phyloP scores from a whole-genome alignment of 345 rosid genomes.

The Rhodamnia argentea region DNA sequence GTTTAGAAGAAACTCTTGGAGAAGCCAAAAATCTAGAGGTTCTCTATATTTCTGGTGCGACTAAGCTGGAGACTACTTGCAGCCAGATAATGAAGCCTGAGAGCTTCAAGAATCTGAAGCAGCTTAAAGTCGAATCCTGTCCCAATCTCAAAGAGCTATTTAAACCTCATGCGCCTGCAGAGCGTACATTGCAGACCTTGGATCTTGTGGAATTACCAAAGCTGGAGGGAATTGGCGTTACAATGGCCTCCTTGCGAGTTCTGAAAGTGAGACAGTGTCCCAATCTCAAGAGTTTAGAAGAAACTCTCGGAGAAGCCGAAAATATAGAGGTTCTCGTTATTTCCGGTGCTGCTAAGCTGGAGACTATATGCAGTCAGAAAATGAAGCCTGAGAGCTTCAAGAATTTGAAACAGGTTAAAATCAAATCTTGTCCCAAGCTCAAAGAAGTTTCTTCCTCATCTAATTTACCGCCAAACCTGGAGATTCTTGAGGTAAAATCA shows the following conservation, averaged over 20 bases:
- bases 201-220: conserved; percentile 28
- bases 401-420: background rate
- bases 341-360: background rate
- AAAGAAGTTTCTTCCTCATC: background rate
- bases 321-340: no score
- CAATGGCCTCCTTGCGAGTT: background rate
- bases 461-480: background rate
- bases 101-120: background rate
- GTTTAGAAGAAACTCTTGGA: background rate
- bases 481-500: background rate
- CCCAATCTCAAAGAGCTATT: conserved; percentile 4
- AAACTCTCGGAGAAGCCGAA: no score
- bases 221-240: conserved; percentile 9
- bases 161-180: background rate
- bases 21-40: background rate
- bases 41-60: background rate
- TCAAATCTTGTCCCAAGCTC: background rate
- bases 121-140: background rate
- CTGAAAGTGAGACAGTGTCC: background rate
- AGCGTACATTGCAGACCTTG: conserved; percentile 6
- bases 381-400: background rate
- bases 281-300: no score
- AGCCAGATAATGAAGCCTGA: background rate
- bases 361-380: background rate
- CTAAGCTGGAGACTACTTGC: background rate